phyloP scores from a whole-genome alignment of 495 filamentous ascomycete species.

The Aspergillus indologenus region DNA sequence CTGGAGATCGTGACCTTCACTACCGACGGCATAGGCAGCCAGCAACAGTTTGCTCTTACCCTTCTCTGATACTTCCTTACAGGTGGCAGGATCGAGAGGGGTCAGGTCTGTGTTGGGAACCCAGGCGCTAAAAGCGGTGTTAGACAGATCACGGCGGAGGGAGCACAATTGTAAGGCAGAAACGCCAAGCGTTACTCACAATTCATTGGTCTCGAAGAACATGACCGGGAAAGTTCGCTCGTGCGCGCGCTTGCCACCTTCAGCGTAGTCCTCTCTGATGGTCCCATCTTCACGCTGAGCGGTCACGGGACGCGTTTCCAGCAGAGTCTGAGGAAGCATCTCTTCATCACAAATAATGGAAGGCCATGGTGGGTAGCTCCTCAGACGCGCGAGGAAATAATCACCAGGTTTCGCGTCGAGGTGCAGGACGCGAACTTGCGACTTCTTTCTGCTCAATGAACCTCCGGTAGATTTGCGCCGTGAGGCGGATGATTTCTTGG shows the following conservation, averaged over 20 bases:
- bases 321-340: slow-evolving; percentile 73
- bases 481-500: slow-evolving; percentile 41
- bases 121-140: slow-evolving; percentile 67
- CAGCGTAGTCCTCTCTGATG: slow-evolving; percentile 77
- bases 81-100: slow-evolving; percentile 65
- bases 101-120: slow-evolving; percentile 74
- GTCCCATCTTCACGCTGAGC: slow-evolving; percentile 75
- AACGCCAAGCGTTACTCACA: slow-evolving; percentile 58
- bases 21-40: slow-evolving; percentile 68
- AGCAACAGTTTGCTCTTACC: slow-evolving; percentile 74
- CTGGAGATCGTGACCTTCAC: slow-evolving; percentile 64
- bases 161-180: not conserved
- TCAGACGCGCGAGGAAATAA: slow-evolving; percentile 80
- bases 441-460: slow-evolving; percentile 83
- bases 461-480: slow-evolving; percentile 68
- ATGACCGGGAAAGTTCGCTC: slow-evolving; percentile 89
- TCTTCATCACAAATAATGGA: slow-evolving; percentile 87
- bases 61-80: slow-evolving; percentile 59
- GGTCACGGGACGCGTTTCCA: slow-evolving; percentile 73
- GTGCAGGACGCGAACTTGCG: slow-evolving; percentile 64
- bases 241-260: slow-evolving; percentile 74
- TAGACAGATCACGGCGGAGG: slow-evolving; percentile 10
- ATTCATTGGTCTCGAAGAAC: slow-evolving; percentile 92
- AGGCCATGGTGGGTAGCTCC: slow-evolving; percentile 88
- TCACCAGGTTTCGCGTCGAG: slow-evolving; percentile 80